Base-by-base conservation (phyloP, 2,329 filamentous ascomycete genomes). In the Fusarium algeriense region DNA sequence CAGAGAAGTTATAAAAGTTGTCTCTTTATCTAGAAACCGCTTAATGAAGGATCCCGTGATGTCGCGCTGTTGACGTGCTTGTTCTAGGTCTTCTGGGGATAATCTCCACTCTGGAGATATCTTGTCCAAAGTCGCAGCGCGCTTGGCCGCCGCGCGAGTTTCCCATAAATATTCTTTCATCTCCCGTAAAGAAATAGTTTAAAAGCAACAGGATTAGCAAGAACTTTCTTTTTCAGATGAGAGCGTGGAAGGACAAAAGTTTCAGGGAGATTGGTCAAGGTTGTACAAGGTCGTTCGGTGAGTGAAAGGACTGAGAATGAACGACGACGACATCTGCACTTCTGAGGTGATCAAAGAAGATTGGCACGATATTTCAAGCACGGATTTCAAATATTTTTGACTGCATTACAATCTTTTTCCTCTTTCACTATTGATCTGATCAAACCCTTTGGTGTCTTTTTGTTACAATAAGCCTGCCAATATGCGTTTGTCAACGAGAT, bases 21-120 rank as follows among this genome's bases (percentile, higher is more conserved):
- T 44, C 2, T 48, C 30, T 6, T 52, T 13, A 3, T 62, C 46
- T 0, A 78, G 67, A 12, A 76, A 73, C 2, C 54, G 32, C 4
- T 74, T 50, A 4, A 78, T 76, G 9, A 76, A 76, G 0, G 38
- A 4, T 1, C 71, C 74, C 4, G 71, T 75, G 3, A 71, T 50
- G 9, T 74, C 57, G 3, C 67, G 65, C 34, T 68, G 53, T 11
- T 38, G 44, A 3, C 35, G 52, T 1, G 67, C 71, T 20, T 23
- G 64, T 15, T 74, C 41, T 1, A 76, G 32, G 19, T 76, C 72
- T 23, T 34, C 17, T 0, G 48, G 6, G 1, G 61, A 30, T 10
- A 78, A 53, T n/a, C 61, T 69, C 76, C 76, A 78, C 28, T 69
- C 38, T 1, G 49, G 35, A 4, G 38, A 60, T 4, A 78, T 77